These are phyloP conservation scores for Calonectria leucothoes DNA, from an alignment of 2,329 filamentous ascomycete genomes.

Conservation along the genomic window DNA sequence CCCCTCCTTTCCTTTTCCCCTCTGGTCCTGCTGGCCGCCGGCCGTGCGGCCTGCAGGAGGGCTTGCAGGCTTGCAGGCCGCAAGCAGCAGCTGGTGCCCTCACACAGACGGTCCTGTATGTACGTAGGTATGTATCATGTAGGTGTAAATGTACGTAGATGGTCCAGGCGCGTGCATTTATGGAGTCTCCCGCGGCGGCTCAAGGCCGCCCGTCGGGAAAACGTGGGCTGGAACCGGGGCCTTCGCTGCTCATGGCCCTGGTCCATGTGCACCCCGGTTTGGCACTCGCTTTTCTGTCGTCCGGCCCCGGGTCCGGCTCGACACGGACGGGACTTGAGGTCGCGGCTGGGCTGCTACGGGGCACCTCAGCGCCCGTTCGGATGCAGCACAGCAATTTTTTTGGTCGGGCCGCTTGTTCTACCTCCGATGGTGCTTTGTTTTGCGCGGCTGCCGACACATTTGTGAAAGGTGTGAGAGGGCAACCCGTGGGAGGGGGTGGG, in stretches of 20 bases:
- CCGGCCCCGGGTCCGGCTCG: slow-evolving; percentile 28
- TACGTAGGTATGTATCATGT: slow-evolving; percentile 16
- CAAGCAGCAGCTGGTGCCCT: slow-evolving; percentile 11
- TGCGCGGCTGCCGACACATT: neutral
- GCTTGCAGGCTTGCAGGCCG: slow-evolving; percentile 12
- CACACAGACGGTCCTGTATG: slow-evolving; percentile 1
- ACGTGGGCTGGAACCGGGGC: slow-evolving; percentile 32
- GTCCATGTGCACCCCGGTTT: slow-evolving; percentile 33
- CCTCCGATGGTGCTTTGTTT: neutral
- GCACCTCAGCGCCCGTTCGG: slow-evolving; percentile 35
- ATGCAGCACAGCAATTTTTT: slow-evolving; percentile 18
- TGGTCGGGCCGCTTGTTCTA: slow-evolving; percentile 7
- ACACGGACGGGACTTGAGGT: slow-evolving; percentile 1
- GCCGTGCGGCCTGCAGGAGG: slow-evolving; percentile 16
- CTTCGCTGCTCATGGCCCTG: slow-evolving; percentile 32
- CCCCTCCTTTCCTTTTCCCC: no score
- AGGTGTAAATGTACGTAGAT: slow-evolving; percentile 10
- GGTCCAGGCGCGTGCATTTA: slow-evolving; percentile 9
- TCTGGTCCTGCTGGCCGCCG: slow-evolving; percentile 12
- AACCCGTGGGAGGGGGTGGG: neutral
- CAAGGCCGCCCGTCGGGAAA: slow-evolving; percentile 31
- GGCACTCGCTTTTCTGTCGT: slow-evolving; percentile 27
- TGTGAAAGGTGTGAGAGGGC: neutral
- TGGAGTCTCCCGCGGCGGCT: slow-evolving; percentile 20
- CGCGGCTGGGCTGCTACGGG: slow-evolving; percentile 26